phyloP scores from a whole-genome alignment of 257 asterid species.

The Penstemon davidsonii region DNA sequence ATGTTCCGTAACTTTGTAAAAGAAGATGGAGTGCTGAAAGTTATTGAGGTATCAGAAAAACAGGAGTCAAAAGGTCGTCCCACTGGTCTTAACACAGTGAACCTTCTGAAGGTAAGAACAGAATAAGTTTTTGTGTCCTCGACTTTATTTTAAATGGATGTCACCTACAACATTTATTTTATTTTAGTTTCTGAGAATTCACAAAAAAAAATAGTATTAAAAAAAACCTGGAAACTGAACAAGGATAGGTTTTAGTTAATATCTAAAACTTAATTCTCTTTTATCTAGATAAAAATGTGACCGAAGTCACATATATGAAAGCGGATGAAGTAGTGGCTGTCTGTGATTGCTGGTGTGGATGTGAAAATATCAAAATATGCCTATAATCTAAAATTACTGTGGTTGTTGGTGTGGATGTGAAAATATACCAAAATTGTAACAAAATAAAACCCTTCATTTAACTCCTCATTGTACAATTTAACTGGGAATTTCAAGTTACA shows the following conservation, averaged over 20 bases:
- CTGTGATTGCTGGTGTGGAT: neutral
- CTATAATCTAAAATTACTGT: neutral
- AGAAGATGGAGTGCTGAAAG: slow-evolving; percentile 64
- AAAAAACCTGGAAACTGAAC: neutral
- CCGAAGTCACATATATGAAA: neutral
- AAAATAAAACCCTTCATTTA: no score
- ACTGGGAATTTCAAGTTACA: no score
- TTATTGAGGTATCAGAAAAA: slow-evolving; percentile 61
- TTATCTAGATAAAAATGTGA: neutral
- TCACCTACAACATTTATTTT: neutral
- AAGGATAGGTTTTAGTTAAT: neutral
- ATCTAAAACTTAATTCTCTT: neutral
- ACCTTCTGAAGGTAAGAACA: slow-evolving; percentile 77
- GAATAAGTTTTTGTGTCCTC: slow-evolving; percentile 5
- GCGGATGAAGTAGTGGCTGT: no score
- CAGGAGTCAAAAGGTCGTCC: slow-evolving; percentile 78
- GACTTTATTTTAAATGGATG: neutral
- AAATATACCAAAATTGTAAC: no score
- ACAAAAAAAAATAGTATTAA: no score
- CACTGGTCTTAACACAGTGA: slow-evolving; percentile 87
- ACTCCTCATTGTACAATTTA: no score
- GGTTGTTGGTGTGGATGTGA: no score
- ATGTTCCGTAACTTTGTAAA: slow-evolving; percentile 65
- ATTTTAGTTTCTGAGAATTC: neutral
- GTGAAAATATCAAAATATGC: neutral